phyloP scores from a whole-genome alignment of 352 stramenopile genomes.

The Phytopythium ostracodes region DNA sequence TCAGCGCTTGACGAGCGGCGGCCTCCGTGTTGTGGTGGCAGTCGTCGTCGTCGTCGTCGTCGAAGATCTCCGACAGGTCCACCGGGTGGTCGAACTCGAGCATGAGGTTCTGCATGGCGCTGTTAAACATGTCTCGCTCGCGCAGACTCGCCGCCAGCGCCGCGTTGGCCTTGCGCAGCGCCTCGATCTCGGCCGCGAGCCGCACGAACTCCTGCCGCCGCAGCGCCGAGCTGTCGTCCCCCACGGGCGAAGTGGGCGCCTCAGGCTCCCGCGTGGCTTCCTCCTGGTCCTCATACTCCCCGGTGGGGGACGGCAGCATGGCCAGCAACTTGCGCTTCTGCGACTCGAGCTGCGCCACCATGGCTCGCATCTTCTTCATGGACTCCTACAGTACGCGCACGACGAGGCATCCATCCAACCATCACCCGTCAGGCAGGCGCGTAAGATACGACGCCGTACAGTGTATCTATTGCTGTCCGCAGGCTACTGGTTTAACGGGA shows the following conservation, averaged over 20 bases:
- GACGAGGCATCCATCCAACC: not conserved
- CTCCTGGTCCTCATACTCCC: conserved; percentile 8
- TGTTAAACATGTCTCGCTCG: conserved; percentile 43
- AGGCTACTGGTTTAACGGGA: too few relatives aligned
- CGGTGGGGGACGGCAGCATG: not conserved
- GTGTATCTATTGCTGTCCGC: too few relatives aligned
- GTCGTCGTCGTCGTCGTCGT: conserved; percentile 13
- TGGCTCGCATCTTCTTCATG: conserved; percentile 45
- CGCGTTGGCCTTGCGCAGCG: conserved; percentile 39
- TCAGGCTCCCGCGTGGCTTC: not conserved
- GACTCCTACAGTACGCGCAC: conserved; percentile 25
- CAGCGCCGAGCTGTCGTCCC: conserved; percentile 2
- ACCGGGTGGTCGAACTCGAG: conserved; percentile 26
- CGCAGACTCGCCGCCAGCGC: conserved; percentile 31
- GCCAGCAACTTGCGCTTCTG: conserved; percentile 38
- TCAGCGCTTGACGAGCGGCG: too few relatives aligned
- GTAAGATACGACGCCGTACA: too few relatives aligned
- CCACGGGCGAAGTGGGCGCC: conserved; percentile 7
- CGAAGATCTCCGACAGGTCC: not conserved
- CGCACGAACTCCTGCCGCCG: conserved; percentile 35
- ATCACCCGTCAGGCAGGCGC: not conserved
- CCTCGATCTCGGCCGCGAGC: conserved; percentile 42
- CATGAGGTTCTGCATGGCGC: conserved; percentile 53
- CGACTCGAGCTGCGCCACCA: conserved; percentile 39
- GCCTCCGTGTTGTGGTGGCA: too few relatives aligned